phyloP scores from a whole-genome alignment of 2,329 filamentous ascomycete genomes.

The Arthrocladium fulminans region DNA sequence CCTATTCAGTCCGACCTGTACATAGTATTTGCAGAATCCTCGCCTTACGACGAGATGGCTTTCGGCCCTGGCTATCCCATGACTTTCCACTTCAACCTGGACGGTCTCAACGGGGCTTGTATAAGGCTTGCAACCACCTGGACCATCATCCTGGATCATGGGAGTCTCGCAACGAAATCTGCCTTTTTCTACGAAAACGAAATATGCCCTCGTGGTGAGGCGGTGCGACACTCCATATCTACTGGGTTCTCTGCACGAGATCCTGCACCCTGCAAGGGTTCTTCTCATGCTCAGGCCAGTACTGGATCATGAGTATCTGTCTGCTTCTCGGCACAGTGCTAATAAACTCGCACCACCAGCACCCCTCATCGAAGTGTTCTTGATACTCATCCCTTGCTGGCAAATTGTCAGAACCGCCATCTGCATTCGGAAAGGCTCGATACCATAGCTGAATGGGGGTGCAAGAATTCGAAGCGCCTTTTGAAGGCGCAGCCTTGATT shows the following conservation, averaged over 20 bases:
- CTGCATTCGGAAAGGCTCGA: constrained; percentile 30
- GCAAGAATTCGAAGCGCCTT: constrained; percentile 45
- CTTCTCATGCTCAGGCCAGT: too few relatives aligned
- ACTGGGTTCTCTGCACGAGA: too few relatives aligned
- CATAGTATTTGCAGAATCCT: not conserved
- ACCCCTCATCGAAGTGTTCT: constrained; percentile 54
- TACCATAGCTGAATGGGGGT: constrained; percentile 32
- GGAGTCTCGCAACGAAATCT: constrained; percentile 28
- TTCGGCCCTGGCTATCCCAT: constrained; percentile 19
- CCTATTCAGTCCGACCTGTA: not conserved
- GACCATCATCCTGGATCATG: constrained; percentile 26
- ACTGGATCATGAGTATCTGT: too few relatives aligned
- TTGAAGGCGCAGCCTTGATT: constrained; percentile 39
- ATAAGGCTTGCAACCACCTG: constrained; percentile 24
- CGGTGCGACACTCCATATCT: constrained; percentile 54
- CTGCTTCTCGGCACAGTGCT: too few relatives aligned
- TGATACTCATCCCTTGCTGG: constrained; percentile 54
- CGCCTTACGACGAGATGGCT: constrained; percentile 1
- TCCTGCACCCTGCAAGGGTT: too few relatives aligned
- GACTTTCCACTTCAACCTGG: constrained; percentile 20
- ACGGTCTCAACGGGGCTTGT: constrained; percentile 22
- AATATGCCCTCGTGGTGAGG: constrained; percentile 47
- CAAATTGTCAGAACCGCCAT: constrained; percentile 39
- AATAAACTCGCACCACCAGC: constrained; percentile 50
- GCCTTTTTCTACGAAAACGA: constrained; percentile 31